Base-by-base conservation (phyloP, 2,329 filamentous ascomycete species). In the Talaromyces sp. region DNA sequence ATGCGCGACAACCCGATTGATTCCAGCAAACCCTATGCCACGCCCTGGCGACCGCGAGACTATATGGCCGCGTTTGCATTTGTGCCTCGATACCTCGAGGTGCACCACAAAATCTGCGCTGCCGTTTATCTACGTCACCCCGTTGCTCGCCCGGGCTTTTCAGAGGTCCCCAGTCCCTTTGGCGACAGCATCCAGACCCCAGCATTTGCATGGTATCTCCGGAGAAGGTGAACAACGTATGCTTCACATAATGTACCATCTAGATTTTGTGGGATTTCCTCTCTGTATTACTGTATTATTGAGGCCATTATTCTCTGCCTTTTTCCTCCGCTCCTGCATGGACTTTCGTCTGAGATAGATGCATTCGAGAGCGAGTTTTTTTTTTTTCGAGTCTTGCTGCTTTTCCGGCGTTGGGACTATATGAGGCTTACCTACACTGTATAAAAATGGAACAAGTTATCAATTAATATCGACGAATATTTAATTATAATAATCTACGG, bases 71-170 rank as follows among this genome's bases (percentile, higher is more conserved):
- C 92, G 0, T 99, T 99, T 76, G 92, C 92, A 26, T 97, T 96
- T 76, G 92, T 99, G 66, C 94, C 94, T 11, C 82, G 90, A 58
- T 99, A 97, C 75, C 85, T 99, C 62, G 95, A 99, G 79, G 94
- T 99, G 68, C 97, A 97, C 81, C 94, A 96, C 75, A 95, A 92
- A 71, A 89, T 97, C 69, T 99, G 94, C 77, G 88, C 92, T 1
- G 94, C 94, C 11, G 92, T 99, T 46, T 99, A 99, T 75, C 79
- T 99, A 63, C 85, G 94, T 61, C 93, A 99, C 79, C 94, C 94
- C 0, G 93, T 97, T 50, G 94, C 91, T 27, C 83, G 92, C 62
- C 88, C 88, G 2, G 92, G 92, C 11, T 70, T 85, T 65, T 87
- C 89, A 3, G 94, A 93, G 75, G 88, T 93, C 62, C 93, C 93